These are phyloP conservation scores for Saturnispora saitoi DNA, from an alignment of 805 yeast genomes.

Conservation along the genomic window DNA sequence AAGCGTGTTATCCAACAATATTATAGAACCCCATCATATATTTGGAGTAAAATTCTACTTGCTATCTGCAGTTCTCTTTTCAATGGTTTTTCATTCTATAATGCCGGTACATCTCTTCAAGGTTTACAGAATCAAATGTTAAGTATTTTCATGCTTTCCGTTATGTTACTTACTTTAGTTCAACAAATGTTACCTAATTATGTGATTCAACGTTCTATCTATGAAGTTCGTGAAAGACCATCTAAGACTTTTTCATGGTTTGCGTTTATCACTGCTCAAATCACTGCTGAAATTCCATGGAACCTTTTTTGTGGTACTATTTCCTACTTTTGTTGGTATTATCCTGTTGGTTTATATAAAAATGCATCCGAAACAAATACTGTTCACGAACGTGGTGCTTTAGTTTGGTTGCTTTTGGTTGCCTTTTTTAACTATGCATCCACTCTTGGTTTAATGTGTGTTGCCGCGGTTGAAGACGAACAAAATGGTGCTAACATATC, in stretches of 20 bases:
- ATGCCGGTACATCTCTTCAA: conserved; percentile 52
- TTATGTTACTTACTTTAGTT: conserved; percentile 46
- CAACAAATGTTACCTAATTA: conserved; percentile 59
- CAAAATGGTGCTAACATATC: conserved; percentile 60
- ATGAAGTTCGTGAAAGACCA: conserved; percentile 68
- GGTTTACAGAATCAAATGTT: conserved; percentile 80
- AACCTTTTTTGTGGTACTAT: conserved; percentile 54
- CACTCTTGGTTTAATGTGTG: conserved; percentile 48
- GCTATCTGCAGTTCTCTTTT: conserved; percentile 46
- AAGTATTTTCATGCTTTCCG: conserved; percentile 59
- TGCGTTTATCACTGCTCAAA: conserved; percentile 52
- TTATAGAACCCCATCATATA: conserved; percentile 56
- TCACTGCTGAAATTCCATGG: conserved; percentile 62
- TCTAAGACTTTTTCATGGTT: conserved; percentile 63
- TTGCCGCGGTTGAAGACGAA: conserved; percentile 50
- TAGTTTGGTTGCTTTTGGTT: conserved; percentile 33
- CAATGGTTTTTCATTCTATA: conserved; percentile 64
- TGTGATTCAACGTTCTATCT: conserved; percentile 52
- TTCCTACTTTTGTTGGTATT: conserved; percentile 56
- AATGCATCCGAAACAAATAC: conserved; percentile 47
- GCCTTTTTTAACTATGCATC: conserved; percentile 47
- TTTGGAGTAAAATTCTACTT: conserved; percentile 49
- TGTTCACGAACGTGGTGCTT: conserved; percentile 47
- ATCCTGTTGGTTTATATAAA: conserved; percentile 57
- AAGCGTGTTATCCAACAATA: conserved; percentile 49